These are phyloP conservation scores for Populus tremula DNA, from an alignment of 345 rosid genomes.

Conservation along the genomic window DNA sequence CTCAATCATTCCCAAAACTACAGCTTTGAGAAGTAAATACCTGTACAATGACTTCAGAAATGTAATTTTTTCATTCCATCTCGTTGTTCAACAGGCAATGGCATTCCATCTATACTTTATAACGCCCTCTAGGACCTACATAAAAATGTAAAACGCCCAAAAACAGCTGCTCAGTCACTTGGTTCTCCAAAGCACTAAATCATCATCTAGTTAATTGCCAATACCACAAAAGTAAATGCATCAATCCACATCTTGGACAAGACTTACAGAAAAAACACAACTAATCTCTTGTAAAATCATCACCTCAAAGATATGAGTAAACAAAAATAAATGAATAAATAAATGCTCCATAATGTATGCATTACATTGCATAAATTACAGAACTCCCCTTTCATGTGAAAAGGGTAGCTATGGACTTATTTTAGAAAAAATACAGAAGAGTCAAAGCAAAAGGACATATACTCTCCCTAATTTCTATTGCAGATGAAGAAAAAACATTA, in stretches of 20 bases:
- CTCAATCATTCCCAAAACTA: not conserved
- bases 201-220: not conserved
- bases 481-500: not conserved
- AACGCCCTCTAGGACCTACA: conserved; percentile 94
- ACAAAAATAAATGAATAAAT: not conserved
- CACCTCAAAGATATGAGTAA: not conserved
- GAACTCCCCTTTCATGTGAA: not conserved
- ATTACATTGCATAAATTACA: not conserved
- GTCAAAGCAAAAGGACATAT: not conserved
- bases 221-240: not conserved
- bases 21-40: conserved; percentile 27
- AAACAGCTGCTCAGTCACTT: not conserved
- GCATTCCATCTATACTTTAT: conserved; percentile 99
- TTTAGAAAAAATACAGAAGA: not conserved
- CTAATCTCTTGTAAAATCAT: not conserved
- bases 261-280: not conserved
- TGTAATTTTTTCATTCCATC: conserved; percentile 99
- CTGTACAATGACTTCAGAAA: conserved; percentile 98
- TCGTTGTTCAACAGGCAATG: conserved; percentile 89
- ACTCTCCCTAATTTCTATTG: not conserved
- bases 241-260: not conserved
- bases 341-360: not conserved
- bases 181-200: not conserved
- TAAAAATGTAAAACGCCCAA: not conserved
- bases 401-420: not conserved